These are phyloP conservation scores for Fusarium haematococcum DNA, from an alignment of 2,329 filamentous ascomycete genomes.

Conservation along the genomic window DNA sequence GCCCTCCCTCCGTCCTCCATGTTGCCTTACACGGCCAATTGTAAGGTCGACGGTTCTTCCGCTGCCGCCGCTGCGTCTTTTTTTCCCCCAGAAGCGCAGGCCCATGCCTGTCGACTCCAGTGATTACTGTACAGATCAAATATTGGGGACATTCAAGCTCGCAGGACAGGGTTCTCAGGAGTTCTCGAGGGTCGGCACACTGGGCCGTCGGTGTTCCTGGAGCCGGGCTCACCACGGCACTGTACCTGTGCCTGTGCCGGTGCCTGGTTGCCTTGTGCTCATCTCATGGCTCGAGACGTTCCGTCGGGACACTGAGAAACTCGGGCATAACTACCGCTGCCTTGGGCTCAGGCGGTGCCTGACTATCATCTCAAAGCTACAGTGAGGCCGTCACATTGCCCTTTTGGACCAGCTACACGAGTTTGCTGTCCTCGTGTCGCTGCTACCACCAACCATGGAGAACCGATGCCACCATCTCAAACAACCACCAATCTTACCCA, in stretches of 20 bases:
- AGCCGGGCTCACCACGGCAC: conserved; percentile 12
- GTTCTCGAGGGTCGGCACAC: conserved; percentile 3
- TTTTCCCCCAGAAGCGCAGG: conserved; percentile 22
- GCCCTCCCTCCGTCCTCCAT: conserved; percentile 23
- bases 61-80: conserved; percentile 20
- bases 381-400: conserved; percentile 16
- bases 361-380: conserved; percentile 17
- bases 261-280: conserved; percentile 24
- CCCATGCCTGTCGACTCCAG: conserved; percentile 1
- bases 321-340: neutral
- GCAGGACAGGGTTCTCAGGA: neutral
- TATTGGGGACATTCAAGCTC: conserved; percentile 4
- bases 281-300: neutral
- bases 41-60: conserved; percentile 8
- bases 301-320: neutral
- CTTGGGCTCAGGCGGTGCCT: conserved; percentile 16
- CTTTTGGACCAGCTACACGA: conserved; percentile 26
- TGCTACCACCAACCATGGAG: conserved; percentile 19
- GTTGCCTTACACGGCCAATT: conserved; percentile 31
- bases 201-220: neutral
- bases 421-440: conserved; percentile 20
- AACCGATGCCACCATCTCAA: conserved; percentile 21
- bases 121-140: neutral
- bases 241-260: conserved; percentile 13
- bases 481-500: conserved; percentile 19